Evolutionary conservation across 345 rosid genomes (phyloP).

Genomic region (Aurinia saxatilis): DNA sequence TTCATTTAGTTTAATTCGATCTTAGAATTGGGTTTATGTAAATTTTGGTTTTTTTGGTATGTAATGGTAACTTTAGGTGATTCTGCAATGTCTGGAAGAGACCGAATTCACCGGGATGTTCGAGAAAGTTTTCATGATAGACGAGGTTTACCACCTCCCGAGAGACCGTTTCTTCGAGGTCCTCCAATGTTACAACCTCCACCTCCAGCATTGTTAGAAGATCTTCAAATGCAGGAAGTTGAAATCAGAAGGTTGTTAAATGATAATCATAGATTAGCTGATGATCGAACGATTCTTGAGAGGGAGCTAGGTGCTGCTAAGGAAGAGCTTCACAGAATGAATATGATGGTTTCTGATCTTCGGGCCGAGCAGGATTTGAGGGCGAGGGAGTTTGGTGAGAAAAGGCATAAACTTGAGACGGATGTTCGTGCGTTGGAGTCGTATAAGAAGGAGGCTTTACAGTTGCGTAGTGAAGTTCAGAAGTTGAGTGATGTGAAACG

Average conservation of each 20-base stretch:
- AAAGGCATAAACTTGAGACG: constrained; percentile 73
- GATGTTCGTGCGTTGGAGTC: constrained; percentile 82
- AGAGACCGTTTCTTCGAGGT: constrained; percentile 56
- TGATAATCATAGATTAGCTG: constrained; percentile 69
- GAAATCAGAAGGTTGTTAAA: constrained; percentile 69
- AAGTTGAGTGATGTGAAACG: constrained; percentile 58
- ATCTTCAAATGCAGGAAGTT: constrained; percentile 71
- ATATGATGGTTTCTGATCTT: constrained; percentile 50
- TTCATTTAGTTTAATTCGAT: not conserved
- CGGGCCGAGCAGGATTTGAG: constrained; percentile 65
- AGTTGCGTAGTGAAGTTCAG: constrained; percentile 65
- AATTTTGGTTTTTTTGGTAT: not conserved
- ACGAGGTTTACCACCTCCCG: constrained; percentile 56
- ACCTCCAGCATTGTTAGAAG: constrained; percentile 75
- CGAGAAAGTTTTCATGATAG: constrained; percentile 62
- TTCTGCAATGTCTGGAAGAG: constrained; percentile 70
- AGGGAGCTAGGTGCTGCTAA: constrained; percentile 71
- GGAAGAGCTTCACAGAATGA: constrained; percentile 85
- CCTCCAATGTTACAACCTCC: constrained; percentile 67
- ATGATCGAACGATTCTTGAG: constrained; percentile 66
- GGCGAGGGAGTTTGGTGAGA: constrained; percentile 68
- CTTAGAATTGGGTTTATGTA: not conserved
- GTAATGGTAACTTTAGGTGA: too few relatives aligned
- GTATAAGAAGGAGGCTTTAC: constrained; percentile 62
- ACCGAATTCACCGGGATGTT: constrained; percentile 56